These are phyloP conservation scores for Dothidotthia symphoricarpi DNA, from an alignment of 2,329 filamentous ascomycete species.

Conservation along the genomic window DNA sequence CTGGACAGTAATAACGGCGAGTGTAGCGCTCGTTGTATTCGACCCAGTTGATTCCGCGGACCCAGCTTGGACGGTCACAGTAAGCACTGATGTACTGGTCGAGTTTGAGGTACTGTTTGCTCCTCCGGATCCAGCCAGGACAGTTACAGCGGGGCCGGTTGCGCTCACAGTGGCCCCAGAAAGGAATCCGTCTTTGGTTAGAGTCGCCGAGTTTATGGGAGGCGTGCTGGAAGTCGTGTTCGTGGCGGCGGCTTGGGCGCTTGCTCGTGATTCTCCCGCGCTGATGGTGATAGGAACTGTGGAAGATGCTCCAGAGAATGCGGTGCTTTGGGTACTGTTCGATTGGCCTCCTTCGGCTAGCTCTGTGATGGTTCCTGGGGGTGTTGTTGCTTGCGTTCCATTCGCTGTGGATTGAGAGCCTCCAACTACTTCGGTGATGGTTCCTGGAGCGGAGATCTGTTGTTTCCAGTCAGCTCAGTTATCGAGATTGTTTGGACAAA, in stretches of 20 bases:
- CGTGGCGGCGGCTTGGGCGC: slow-evolving; percentile 8
- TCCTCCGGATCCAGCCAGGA: slow-evolving; percentile 12
- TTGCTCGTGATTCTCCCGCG: slow-evolving; percentile 12
- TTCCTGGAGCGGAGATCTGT: neutral
- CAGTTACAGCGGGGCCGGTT: slow-evolving; percentile 17
- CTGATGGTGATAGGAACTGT: slow-evolving; percentile 14
- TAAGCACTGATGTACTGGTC: slow-evolving; percentile 3
- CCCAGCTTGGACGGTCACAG: no score
- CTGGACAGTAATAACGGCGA: neutral
- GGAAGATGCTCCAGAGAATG: slow-evolving; percentile 2
- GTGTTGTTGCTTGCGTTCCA: neutral
- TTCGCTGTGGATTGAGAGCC: neutral
- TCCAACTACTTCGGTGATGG: neutral
- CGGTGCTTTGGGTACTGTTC: no score
- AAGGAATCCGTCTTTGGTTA: slow-evolving; percentile 22
- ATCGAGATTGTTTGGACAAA: neutral
- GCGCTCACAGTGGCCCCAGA: slow-evolving; percentile 20
- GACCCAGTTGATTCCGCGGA: no score
- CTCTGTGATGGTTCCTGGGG: neutral
- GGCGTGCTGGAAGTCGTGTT: slow-evolving; percentile 9
- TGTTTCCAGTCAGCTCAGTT: neutral
- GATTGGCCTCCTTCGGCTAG: neutral
- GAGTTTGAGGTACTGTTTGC: slow-evolving; percentile 4
- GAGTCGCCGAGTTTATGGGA: slow-evolving; percentile 20
- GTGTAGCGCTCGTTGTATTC: no score